Conservation (phyloP, 1,284 basidiomycete species). For the Mycena sp. region DNA sequence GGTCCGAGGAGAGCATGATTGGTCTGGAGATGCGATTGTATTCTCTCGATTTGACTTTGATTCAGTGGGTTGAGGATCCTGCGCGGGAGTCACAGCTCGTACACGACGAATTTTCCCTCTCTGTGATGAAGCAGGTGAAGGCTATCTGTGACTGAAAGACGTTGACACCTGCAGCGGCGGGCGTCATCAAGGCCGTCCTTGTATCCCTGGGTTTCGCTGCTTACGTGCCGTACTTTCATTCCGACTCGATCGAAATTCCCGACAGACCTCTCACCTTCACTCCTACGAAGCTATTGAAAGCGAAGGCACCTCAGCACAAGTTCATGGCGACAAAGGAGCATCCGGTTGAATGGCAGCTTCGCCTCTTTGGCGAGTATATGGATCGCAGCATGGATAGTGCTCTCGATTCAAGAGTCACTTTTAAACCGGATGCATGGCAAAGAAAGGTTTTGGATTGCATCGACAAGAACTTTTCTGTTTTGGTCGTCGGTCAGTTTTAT, state of each 20-base stretch:
- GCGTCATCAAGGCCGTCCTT: conserved; percentile 51
- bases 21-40: conserved; percentile 61
- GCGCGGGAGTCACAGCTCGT: conserved; percentile 44
- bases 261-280: conserved; percentile 60
- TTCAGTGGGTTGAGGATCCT: conserved; percentile 59
- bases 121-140: conserved; percentile 57
- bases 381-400: conserved; percentile 74
- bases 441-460: conserved; percentile 70
- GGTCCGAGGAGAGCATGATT: conserved; percentile 52
- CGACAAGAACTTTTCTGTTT: conserved; percentile 64
- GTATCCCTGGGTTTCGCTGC: conserved; percentile 17
- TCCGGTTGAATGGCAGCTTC: conserved; percentile 70
- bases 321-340: conserved; percentile 68
- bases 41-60: conserved; percentile 60
- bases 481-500: conserved; percentile 66
- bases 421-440: conserved; percentile 79
- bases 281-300: conserved; percentile 62
- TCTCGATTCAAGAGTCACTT: conserved; percentile 64
- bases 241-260: conserved; percentile 55
- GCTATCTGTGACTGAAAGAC: conserved; percentile 50
- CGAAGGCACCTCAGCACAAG: conserved; percentile 48
- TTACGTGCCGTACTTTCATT: conserved; percentile 39
- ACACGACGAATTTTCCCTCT: conserved; percentile 55
- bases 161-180: conserved; percentile 49
- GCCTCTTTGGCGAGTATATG: conserved; percentile 77